Percentiles rank a stretch among this genome's conserved stretches.
Evolutionary conservation across 2,329 filamentous ascomycete genomes (phyloP).

Genomic region (Calonectria leucothoes): DNA sequence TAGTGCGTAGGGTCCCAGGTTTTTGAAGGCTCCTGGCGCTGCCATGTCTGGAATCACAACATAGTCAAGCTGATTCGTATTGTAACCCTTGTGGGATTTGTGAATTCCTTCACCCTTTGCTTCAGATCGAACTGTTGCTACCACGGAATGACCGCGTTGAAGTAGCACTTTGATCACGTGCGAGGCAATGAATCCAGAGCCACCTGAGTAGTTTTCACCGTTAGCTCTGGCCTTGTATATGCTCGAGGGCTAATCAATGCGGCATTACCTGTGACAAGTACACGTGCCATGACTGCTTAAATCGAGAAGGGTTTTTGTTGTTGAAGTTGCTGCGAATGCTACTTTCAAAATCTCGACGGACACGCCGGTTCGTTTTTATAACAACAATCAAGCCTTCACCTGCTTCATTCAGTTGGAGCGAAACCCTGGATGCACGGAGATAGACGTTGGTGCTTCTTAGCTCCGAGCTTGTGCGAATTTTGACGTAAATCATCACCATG

Average conservation of each 20-base stretch:
- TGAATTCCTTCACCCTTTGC: background rate
- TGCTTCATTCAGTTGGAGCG: background rate
- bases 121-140: constrained; percentile 13
- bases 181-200: constrained; percentile 11
- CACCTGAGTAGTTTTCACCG: background rate
- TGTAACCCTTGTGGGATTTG: background rate
- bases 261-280: background rate
- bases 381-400: background rate
- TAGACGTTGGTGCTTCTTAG: background rate
- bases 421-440: background rate
- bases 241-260: background rate
- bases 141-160: constrained; percentile 7
- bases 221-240: background rate
- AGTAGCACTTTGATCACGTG: constrained; percentile 13
- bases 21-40: background rate
- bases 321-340: background rate
- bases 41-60: constrained; percentile 11
- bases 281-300: background rate
- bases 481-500: background rate
- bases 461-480: background rate
- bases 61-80: background rate
- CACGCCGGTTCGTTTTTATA: background rate
- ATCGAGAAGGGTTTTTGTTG: background rate
- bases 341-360: no score
- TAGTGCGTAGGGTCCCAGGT: background rate